Conservation (phyloP, 106 monocot species). For the Cymbidium sinense region DNA sequence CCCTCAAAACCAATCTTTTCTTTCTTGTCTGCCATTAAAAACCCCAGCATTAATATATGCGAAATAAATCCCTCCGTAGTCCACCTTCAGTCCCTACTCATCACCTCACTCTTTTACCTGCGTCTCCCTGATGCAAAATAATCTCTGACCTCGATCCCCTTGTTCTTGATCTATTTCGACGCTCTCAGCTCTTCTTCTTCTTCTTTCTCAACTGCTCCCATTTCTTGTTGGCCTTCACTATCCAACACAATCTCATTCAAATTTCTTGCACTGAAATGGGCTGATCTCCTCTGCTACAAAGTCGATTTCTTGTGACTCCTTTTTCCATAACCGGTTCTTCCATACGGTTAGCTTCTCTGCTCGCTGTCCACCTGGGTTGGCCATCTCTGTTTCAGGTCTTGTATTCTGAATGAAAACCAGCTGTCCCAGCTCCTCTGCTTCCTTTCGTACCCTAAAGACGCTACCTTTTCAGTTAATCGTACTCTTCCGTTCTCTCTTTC, state of each 20-base stretch:
- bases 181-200: no score
- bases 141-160: not conserved
- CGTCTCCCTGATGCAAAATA: not conserved
- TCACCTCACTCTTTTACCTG: not conserved
- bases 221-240: not conserved
- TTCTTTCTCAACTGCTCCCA: no score
- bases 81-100: not conserved
- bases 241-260: not conserved
- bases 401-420: not conserved
- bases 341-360: not conserved
- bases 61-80: not conserved
- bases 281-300: constrained; percentile 9
- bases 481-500: not conserved
- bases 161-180: not conserved
- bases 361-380: not conserved
- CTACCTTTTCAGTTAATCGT: not conserved
- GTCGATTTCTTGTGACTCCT: constrained; percentile 2
- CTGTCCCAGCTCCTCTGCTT: not conserved
- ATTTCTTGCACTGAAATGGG: not conserved
- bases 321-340: not conserved
- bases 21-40: constrained; percentile 16
- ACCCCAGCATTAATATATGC: not conserved
- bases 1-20: constrained; percentile 6
- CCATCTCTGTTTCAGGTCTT: constrained; percentile 3
- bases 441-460: constrained; percentile 1